Conservation (phyloP, 148 eudicot genomes). For the Rhododendron ferrugineum region DNA sequence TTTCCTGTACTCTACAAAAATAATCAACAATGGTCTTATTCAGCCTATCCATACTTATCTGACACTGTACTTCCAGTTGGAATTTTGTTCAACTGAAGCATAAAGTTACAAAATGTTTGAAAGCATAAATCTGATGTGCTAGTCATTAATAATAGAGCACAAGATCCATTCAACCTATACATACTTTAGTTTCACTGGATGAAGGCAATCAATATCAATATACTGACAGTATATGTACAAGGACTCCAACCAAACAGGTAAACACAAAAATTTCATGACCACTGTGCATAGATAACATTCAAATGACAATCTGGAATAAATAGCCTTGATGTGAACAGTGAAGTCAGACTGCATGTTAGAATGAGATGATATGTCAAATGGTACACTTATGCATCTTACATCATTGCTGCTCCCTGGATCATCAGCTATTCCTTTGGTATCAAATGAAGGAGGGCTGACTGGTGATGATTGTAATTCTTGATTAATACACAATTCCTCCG, state of each 20-base stretch:
- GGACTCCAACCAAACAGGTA: neutral
- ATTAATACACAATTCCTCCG: conserved; percentile 32
- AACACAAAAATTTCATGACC: neutral
- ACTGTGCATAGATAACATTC: neutral
- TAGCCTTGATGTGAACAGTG: neutral
- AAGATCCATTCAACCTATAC: neutral
- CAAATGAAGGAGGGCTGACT: conserved; percentile 43
- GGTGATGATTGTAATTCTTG: conserved; percentile 43
- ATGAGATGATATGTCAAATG: neutral
- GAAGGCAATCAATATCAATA: neutral
- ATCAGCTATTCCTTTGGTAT: conserved; percentile 14
- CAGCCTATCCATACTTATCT: neutral
- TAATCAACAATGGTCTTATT: neutral
- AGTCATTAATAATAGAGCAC: neutral
- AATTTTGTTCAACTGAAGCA: neutral
- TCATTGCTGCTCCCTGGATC: conserved; percentile 26
- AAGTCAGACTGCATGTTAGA: neutral
- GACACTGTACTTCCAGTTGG: neutral
- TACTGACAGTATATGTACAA: neutral
- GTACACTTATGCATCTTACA: conserved; percentile 25
- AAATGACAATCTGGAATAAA: neutral
- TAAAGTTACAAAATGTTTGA: neutral
- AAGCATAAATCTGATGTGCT: neutral
- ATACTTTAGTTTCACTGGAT: neutral
- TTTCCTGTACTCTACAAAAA: conserved; percentile 20